A percentile compares a stretch with the other conserved stretches of the same genome.
Evolutionary conservation across 2,329 filamentous ascomycete genomes (phyloP).

Genomic region (Aspergillus sp.): DNA sequence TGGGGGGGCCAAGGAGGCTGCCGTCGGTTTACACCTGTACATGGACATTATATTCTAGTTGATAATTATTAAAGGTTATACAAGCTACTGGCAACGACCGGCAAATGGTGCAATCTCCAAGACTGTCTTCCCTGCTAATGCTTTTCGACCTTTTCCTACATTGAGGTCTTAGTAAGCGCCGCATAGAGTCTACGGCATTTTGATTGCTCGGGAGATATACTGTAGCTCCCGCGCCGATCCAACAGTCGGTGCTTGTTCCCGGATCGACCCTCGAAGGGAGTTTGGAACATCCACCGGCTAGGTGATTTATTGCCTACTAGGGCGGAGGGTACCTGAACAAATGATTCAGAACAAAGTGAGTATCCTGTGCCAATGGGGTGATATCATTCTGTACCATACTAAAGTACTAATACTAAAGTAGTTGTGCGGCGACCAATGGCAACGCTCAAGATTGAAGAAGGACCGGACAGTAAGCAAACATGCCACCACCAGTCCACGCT

Average conservation of each 20-base stretch:
- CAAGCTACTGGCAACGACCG: background rate
- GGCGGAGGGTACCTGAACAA: background rate
- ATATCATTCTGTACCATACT: too few species aligned
- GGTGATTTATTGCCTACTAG: background rate
- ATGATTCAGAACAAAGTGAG: background rate
- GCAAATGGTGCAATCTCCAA: too few species aligned
- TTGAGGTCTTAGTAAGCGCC: background rate
- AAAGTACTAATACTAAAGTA: too few species aligned
- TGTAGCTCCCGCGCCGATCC: background rate
- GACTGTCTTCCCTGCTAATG: too few species aligned
- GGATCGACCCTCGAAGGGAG: background rate
- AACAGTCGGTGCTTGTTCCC: background rate
- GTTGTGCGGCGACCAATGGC: background rate
- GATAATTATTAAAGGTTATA: background rate
- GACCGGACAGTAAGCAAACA: background rate
- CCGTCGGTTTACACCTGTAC: background rate
- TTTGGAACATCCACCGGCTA: too few species aligned
- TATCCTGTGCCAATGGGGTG: too few species aligned
- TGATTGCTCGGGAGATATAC: background rate
- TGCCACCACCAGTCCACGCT: background rate
- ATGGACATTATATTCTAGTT: conserved; percentile 6
- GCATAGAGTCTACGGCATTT: background rate
- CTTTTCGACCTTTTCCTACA: too few species aligned
- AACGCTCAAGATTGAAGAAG: background rate
- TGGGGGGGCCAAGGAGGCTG: background rate